Evolutionary conservation across 2,329 filamentous ascomycete genomes (phyloP).

Genomic region (Triangularia setosa): DNA sequence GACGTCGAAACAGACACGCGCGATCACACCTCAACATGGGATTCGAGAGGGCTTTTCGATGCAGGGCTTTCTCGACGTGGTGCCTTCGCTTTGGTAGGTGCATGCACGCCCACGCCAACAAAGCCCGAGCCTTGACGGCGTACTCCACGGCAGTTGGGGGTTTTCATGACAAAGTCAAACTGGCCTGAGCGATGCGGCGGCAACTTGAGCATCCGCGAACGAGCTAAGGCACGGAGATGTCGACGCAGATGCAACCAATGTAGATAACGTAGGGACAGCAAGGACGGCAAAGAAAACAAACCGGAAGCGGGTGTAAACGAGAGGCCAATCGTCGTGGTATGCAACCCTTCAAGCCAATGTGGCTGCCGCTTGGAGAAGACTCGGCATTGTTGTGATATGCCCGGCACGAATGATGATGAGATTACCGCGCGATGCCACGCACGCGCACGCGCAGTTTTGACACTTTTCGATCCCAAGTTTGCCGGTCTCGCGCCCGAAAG

Average conservation of each 20-base stretch:
- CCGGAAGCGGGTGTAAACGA: conserved; percentile 11
- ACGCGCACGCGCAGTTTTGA: background rate
- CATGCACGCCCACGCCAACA: conserved; percentile 23
- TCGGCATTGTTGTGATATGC: conserved; percentile 12
- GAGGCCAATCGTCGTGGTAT: conserved; percentile 10
- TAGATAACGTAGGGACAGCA: background rate
- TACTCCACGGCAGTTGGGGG: conserved; percentile 22
- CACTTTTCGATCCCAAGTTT: background rate
- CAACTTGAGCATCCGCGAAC: conserved; percentile 7
- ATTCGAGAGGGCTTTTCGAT: conserved; percentile 9
- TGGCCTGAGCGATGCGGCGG: conserved; percentile 5
- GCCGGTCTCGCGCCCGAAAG: background rate
- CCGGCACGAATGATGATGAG: background rate
- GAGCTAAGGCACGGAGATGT: conserved; percentile 7
- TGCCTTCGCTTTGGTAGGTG: conserved; percentile 16
- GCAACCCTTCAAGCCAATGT: background rate
- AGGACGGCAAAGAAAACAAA: conserved; percentile 14
- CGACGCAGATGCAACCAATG: background rate
- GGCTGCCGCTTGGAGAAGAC: background rate
- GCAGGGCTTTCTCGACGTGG: conserved; percentile 18
- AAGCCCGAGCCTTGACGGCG: background rate
- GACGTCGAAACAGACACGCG: conserved; percentile 10
- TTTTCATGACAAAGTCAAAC: conserved; percentile 22
- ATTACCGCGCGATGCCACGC: conserved; percentile 11
- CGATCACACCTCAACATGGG: conserved; percentile 17